These are phyloP conservation scores for Ceratobasidium sp. DNA, from an alignment of 1,284 basidiomycete species.

Conservation along the genomic window DNA sequence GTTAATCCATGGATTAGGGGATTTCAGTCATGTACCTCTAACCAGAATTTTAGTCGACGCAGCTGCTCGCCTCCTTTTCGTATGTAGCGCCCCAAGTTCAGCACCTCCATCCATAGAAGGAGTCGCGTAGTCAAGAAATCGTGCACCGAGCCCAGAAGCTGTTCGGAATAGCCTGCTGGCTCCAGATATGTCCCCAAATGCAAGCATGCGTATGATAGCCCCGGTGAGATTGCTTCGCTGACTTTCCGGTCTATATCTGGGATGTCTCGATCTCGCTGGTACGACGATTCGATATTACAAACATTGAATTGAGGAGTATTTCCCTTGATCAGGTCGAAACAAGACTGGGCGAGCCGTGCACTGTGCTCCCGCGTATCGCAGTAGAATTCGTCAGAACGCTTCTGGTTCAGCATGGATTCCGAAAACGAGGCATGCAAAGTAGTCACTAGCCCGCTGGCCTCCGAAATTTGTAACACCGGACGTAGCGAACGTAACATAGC, in stretches of 20 bases:
- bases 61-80: neutral
- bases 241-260: neutral
- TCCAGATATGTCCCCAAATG: neutral
- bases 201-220: neutral
- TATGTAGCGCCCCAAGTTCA: neutral
- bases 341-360: neutral
- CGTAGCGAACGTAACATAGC: neutral
- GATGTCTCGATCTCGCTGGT: neutral
- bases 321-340: neutral
- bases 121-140: neutral
- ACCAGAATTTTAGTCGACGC: neutral
- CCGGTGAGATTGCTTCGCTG: neutral
- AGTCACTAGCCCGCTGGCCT: neutral
- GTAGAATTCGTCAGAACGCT: neutral
- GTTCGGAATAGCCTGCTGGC: too few species aligned
- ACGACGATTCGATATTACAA: conserved; percentile 9
- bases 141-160: neutral
- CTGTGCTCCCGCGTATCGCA: neutral
- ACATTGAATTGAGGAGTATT: conserved; percentile 9
- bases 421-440: conserved; percentile 15
- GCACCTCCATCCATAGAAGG: neutral
- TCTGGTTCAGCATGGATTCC: neutral
- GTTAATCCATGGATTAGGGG: neutral
- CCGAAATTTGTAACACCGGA: neutral
- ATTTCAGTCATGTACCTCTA: neutral